Conservation (phyloP, 768 basidiomycete genomes). For the Amyloporia xantha region DNA sequence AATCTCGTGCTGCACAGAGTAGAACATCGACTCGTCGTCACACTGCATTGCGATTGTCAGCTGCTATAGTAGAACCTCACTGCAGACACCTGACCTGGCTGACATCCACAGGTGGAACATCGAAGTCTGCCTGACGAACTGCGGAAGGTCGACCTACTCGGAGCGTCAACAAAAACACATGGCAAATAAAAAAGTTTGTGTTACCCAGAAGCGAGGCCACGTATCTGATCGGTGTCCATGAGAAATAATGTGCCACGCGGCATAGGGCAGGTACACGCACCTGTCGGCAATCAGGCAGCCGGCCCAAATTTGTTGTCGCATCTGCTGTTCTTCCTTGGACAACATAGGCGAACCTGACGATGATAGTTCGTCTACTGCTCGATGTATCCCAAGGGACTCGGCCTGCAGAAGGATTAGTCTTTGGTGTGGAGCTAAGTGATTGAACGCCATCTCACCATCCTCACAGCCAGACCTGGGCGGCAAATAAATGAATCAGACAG, state of each 20-base stretch:
- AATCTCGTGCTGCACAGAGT: not conserved
- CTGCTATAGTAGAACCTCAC: not conserved
- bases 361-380: not conserved
- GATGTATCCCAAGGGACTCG: not conserved
- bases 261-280: not conserved
- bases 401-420: not conserved
- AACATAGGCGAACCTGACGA: not conserved
- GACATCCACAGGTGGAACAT: not conserved
- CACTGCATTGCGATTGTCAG: not conserved
- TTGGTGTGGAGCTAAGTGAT: not conserved
- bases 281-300: conserved; percentile 2
- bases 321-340: not conserved
- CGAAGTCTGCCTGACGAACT: not conserved
- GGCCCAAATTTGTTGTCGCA: not conserved
- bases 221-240: not conserved
- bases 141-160: not conserved
- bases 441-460: not conserved
- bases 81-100: conserved; percentile 1
- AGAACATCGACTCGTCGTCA: not conserved
- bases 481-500: too few relatives aligned
- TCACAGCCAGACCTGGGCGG: conserved; percentile 1
- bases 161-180: not conserved
- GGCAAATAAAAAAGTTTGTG: not conserved
- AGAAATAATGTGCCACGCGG: not conserved
- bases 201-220: conserved; percentile 2